Evolutionary conservation across 371 early-diverging fungal genomes (phyloP).

Genomic region (Mortierella sp.): DNA sequence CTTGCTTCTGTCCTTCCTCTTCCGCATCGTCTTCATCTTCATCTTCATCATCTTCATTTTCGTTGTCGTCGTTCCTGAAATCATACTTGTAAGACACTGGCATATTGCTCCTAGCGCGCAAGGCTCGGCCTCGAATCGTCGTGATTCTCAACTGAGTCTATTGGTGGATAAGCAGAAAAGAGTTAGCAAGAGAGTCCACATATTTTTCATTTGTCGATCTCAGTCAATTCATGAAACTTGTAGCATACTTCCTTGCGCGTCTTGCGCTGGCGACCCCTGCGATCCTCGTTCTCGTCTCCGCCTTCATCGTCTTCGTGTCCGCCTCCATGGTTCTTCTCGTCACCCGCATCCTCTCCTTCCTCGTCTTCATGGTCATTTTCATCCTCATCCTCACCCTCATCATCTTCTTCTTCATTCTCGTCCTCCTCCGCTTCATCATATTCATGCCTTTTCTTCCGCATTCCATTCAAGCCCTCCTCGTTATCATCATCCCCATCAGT

Average conservation of each 20-base stretch:
- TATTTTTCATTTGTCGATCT: not conserved
- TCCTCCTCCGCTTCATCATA: constrained; percentile 40
- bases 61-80: not conserved
- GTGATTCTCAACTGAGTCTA: constrained; percentile 15
- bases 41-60: constrained; percentile 12
- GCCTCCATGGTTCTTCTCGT: constrained; percentile 28
- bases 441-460: constrained; percentile 29
- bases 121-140: constrained; percentile 20
- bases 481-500: constrained; percentile 10
- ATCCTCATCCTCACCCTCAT: constrained; percentile 37
- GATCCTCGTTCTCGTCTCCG: constrained; percentile 19
- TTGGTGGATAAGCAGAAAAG: not conserved
- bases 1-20: constrained; percentile 14
- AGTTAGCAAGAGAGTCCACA: not conserved
- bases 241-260: constrained; percentile 35
- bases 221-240: not conserved
- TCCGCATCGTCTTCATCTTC: constrained; percentile 9
- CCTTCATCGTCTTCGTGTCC: constrained; percentile 35
- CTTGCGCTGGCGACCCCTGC: constrained; percentile 35
- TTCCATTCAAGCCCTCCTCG: constrained; percentile 15
- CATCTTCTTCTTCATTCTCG: constrained; percentile 35
- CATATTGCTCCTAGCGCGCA: constrained; percentile 25
- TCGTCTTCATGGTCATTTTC: constrained; percentile 51
- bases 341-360: constrained; percentile 47
- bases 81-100: constrained; percentile 31